Conservation (phyloP, 1,139 yeast genomes). For the Kazachstania sp. region DNA sequence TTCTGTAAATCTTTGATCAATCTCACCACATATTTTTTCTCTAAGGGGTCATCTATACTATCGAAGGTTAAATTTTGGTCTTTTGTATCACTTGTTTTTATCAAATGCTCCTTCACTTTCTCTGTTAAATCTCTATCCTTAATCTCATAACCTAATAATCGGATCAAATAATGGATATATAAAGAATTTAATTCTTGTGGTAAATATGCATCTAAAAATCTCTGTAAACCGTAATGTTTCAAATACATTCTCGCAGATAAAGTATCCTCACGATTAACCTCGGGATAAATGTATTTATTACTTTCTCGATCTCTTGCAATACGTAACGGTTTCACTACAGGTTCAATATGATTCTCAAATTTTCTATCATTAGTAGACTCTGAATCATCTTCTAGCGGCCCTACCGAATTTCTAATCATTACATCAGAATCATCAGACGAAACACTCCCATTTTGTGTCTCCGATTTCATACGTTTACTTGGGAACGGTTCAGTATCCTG, state of each 20-base stretch:
- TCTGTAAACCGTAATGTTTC: constrained; percentile 51
- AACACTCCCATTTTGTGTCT: background rate
- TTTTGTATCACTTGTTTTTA: constrained; percentile 7
- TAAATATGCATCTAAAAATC: constrained; percentile 50
- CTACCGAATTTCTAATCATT: background rate
- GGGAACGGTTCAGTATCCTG: background rate
- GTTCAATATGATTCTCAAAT: background rate
- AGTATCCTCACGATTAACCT: constrained; percentile 35
- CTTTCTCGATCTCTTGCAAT: constrained; percentile 21
- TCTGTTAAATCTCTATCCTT: constrained; percentile 35
- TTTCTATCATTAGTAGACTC: background rate
- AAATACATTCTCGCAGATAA: constrained; percentile 49
- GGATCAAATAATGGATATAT: constrained; percentile 43
- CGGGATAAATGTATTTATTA: constrained; percentile 31
- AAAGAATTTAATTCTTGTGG: constrained; percentile 51
- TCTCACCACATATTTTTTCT: constrained; percentile 39
- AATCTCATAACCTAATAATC: constrained; percentile 47
- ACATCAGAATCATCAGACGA: background rate
- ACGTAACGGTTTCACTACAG: constrained; percentile 13
- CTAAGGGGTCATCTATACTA: constrained; percentile 32
- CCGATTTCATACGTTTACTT: background rate
- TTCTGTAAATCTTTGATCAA: constrained; percentile 46
- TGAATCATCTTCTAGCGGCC: background rate
- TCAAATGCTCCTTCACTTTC: constrained; percentile 30
- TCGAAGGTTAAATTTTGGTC: constrained; percentile 14